Conservation (phyloP, 495 filamentous ascomycete species). For the Penicillium canariense region DNA sequence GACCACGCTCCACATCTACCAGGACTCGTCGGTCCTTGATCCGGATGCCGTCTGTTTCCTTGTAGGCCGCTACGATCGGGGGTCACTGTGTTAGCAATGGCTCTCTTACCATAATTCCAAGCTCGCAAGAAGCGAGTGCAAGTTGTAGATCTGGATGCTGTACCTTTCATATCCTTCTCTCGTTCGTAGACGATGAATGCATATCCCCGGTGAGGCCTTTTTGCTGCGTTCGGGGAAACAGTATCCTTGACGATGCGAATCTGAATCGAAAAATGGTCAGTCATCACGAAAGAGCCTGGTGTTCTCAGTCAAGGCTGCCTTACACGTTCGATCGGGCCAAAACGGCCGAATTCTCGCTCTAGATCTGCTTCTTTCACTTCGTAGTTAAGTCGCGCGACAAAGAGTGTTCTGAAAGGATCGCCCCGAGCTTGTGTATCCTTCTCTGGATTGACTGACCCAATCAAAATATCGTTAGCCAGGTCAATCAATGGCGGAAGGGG, state of each 20-base stretch:
- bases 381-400: conserved; percentile 86
- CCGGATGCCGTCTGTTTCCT: conserved; percentile 84
- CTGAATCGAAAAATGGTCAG: conserved; percentile 42
- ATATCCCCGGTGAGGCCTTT: conserved; percentile 87
- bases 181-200: conserved; percentile 96
- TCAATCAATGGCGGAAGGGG: background rate
- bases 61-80: conserved; percentile 64
- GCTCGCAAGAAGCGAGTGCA: background rate
- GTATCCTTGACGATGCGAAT: conserved; percentile 78
- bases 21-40: conserved; percentile 90
- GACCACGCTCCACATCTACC: conserved; percentile 94
- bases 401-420: conserved; percentile 92
- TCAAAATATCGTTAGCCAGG: conserved; percentile 5
- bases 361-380: conserved; percentile 85
- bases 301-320: background rate
- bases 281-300: background rate
- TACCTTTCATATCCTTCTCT: conserved; percentile 99
- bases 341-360: conserved; percentile 91
- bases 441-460: conserved; percentile 59
- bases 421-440: conserved; percentile 79
- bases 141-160: conserved; percentile 22
- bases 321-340: conserved; percentile 92
- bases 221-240: conserved; percentile 69
- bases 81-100: conserved; percentile 35
- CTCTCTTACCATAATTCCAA: conserved; percentile 20